Conservation (phyloP, 148 eudicot species). For the Rhododendron molle region DNA sequence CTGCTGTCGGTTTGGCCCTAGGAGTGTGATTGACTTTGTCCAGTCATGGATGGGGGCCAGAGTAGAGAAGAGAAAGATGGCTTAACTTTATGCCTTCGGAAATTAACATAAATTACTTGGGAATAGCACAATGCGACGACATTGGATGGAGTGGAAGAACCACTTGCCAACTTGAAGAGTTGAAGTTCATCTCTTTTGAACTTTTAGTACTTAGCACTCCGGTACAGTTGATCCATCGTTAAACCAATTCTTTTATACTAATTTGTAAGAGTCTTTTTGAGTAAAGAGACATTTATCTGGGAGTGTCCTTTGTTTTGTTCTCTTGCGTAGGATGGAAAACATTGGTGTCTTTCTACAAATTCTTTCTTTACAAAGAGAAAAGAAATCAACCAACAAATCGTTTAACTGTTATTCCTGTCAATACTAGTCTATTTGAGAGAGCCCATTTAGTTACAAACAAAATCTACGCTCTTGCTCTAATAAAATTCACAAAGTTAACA, state of each 20-base stretch:
- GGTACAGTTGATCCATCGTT: neutral
- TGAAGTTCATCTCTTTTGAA: neutral
- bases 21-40: neutral
- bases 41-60: neutral
- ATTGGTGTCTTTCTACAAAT: neutral
- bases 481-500: neutral
- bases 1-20: neutral
- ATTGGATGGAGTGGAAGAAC: neutral
- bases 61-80: neutral
- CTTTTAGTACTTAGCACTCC: neutral
- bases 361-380: neutral
- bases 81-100: neutral
- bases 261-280: neutral
- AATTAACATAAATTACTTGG: neutral
- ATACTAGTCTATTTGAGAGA: neutral
- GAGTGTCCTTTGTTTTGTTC: neutral
- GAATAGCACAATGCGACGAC: neutral
- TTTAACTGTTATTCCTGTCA: neutral
- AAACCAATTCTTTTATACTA: neutral
- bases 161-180: neutral
- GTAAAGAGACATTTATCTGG: neutral
- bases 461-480: neutral
- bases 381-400: neutral
- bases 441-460: neutral
- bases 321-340: neutral